These are phyloP conservation scores for Spathaspora hagerdaliae DNA, from an alignment of 805 yeast species.

Conservation along the genomic window DNA sequence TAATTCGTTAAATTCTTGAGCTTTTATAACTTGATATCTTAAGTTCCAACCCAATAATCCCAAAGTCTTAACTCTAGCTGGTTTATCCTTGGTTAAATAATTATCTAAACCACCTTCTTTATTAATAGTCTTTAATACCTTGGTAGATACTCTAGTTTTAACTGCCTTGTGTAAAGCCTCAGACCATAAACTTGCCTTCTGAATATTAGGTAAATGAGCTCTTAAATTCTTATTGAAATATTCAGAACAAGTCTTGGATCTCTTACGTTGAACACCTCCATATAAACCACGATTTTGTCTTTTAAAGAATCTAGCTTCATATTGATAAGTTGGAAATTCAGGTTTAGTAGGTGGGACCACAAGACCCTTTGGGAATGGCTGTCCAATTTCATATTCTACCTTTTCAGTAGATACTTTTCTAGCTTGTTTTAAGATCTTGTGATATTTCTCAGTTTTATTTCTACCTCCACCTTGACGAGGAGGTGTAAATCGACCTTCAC, in stretches of 20 bases:
- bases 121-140: slow-evolving; percentile 80
- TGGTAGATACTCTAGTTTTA: slow-evolving; percentile 63
- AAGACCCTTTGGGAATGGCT: slow-evolving; percentile 23
- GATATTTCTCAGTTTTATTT: slow-evolving; percentile 28
- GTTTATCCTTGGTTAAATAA: slow-evolving; percentile 78
- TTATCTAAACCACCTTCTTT: slow-evolving; percentile 95
- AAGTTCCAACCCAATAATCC: slow-evolving; percentile 92
- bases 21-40: slow-evolving; percentile 65
- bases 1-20: slow-evolving; percentile 35
- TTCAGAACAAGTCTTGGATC: slow-evolving; percentile 78
- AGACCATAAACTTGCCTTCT: slow-evolving; percentile 76
- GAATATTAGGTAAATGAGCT: slow-evolving; percentile 78
- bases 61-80: slow-evolving; percentile 87
- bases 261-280: slow-evolving; percentile 80
- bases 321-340: slow-evolving; percentile 34
- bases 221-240: slow-evolving; percentile 69
- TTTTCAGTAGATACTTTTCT: slow-evolving; percentile 28
- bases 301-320: slow-evolving; percentile 72
- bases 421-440: slow-evolving; percentile 36
- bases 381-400: slow-evolving; percentile 33
- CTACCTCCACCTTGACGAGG: slow-evolving; percentile 1
- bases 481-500: slow-evolving; percentile 3
- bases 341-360: slow-evolving; percentile 19
- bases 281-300: slow-evolving; percentile 84
- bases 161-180: slow-evolving; percentile 62